These are phyloP conservation scores for Chamaecrista fasciculata DNA, from an alignment of 306 rosid genomes.

Conservation along the genomic window DNA sequence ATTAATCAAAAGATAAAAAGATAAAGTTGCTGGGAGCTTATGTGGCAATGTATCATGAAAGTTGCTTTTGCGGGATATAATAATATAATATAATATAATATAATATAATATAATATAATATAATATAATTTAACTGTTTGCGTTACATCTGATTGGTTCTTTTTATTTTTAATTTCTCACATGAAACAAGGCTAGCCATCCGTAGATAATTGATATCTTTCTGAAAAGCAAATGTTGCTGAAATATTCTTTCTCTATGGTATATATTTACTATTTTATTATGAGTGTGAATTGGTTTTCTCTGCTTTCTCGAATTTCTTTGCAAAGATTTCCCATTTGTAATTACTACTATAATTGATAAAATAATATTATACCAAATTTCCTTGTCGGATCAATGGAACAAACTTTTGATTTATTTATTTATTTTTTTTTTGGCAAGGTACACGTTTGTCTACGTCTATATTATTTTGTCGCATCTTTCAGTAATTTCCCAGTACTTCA, in stretches of 20 bases:
- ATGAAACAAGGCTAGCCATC: slow-evolving; percentile 19
- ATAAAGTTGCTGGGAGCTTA: not conserved
- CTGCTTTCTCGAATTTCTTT: not conserved
- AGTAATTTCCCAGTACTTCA: not conserved
- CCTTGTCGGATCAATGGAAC: not conserved
- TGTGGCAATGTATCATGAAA: not conserved
- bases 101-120: not conserved
- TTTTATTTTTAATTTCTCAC: not conserved
- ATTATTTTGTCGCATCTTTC: not conserved
- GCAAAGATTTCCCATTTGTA: not conserved
- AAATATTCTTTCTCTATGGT: not conserved
- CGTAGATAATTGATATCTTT: slow-evolving; percentile 6
- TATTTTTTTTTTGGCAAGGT: not conserved
- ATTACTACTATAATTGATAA: not conserved
- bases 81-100: not conserved
- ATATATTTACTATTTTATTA: no score
- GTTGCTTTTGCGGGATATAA: no score
- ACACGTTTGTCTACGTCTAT: not conserved
- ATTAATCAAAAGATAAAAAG: not conserved
- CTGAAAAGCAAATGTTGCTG: not conserved
- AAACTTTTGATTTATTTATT: not conserved
- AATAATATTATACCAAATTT: not conserved
- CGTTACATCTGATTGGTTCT: not conserved
- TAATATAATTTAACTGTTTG: no score
- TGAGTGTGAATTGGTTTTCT: not conserved